phyloP scores from a whole-genome alignment of 2,329 filamentous ascomycete species.

The Ophiostoma pallidulum region DNA sequence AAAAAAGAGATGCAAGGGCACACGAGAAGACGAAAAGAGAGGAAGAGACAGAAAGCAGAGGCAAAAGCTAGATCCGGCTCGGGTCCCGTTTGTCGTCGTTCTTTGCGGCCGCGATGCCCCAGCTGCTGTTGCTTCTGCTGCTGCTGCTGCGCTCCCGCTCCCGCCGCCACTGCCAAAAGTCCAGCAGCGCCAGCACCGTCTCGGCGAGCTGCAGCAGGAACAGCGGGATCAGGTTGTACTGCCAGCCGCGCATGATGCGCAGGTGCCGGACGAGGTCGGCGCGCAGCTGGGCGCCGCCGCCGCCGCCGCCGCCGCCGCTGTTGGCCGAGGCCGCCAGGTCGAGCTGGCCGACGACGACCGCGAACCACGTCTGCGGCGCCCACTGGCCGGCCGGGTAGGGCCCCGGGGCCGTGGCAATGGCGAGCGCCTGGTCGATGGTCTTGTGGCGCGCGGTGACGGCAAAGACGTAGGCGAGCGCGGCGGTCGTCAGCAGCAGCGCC shows the following conservation, averaged over 20 bases:
- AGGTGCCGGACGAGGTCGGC: conserved; percentile 22
- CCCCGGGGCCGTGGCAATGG: conserved; percentile 15
- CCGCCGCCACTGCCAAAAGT: conserved; percentile 6
- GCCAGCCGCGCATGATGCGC: conserved; percentile 26
- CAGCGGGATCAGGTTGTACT: conserved; percentile 29
- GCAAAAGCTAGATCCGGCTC: no score
- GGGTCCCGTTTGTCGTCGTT: neutral
- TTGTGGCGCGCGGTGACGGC: conserved; percentile 24
- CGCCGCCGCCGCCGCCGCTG: no score
- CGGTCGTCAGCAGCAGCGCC: conserved; percentile 27
- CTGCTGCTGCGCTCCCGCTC: neutral
- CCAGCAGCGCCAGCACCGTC: conserved; percentile 12
- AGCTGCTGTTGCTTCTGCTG: neutral
- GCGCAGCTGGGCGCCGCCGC: conserved; percentile 15
- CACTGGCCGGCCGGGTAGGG: conserved; percentile 26
- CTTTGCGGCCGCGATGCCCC: neutral
- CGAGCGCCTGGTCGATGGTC: conserved; percentile 23
- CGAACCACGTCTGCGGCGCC: conserved; percentile 33
- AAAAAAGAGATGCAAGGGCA: no score
- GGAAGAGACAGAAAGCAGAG: no score
- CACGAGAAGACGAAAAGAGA: no score
- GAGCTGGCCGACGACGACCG: conserved; percentile 23
- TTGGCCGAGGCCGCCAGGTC: no score
- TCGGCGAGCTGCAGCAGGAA: conserved; percentile 17
- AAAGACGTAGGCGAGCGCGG: conserved; percentile 30